A percentile compares a stretch with the other conserved stretches of the same genome.
Conservation (phyloP, 148 eudicot species). For the Limonium bicolor region DNA sequence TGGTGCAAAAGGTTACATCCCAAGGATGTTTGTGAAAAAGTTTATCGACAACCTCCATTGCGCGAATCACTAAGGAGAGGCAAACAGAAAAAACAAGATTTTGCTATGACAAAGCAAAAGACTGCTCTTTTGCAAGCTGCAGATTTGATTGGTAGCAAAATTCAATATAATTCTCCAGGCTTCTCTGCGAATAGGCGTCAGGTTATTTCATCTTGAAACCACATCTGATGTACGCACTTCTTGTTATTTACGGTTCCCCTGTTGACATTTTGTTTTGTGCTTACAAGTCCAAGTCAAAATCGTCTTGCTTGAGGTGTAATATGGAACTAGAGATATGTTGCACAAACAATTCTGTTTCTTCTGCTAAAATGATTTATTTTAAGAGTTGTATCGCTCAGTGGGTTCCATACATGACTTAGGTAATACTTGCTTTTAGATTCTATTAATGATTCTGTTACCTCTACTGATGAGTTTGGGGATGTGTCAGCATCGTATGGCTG, state of each 20-base stretch:
- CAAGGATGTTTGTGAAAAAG: constrained; percentile 95
- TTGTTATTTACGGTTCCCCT: too few species aligned
- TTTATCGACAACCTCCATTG: constrained; percentile 85
- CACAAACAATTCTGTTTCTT: too few species aligned
- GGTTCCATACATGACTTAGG: too few species aligned
- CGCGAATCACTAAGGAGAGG: constrained; percentile 75
- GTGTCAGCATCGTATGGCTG: constrained; percentile 96
- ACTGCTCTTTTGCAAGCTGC: constrained; percentile 69
- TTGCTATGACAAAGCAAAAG: constrained; percentile 75
- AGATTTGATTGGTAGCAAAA: constrained; percentile 69
- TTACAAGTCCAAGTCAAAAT: too few species aligned
- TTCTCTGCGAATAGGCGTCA: constrained; percentile 86
- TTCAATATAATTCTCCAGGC: constrained; percentile 81
- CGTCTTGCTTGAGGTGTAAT: too few species aligned
- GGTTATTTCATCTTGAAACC: constrained; percentile 27
- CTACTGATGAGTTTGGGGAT: neutral
- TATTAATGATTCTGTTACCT: too few species aligned
- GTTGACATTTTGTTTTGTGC: too few species aligned
- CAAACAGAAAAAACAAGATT: constrained; percentile 75
- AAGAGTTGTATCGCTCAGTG: too few species aligned
- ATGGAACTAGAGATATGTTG: too few species aligned
- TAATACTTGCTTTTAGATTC: too few species aligned
- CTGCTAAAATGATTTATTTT: too few species aligned
- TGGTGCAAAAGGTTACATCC: constrained; percentile 99
- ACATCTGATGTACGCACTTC: neutral